These are phyloP conservation scores for Withania somnifera DNA, from an alignment of 305 asterid species.

Conservation along the genomic window DNA sequence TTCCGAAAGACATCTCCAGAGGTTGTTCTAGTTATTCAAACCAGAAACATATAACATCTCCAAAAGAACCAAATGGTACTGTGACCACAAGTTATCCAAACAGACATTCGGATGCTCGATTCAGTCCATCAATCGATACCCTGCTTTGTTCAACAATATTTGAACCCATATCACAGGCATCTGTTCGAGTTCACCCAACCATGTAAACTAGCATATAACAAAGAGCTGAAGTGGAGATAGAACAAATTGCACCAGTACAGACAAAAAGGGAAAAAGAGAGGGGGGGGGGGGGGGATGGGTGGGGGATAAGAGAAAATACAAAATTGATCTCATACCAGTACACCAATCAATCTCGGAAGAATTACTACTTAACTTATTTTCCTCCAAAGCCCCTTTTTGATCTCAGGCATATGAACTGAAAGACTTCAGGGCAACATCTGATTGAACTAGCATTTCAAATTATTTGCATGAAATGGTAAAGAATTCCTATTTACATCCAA, in stretches of 20 bases:
- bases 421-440: background rate
- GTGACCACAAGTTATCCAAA: background rate
- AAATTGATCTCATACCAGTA: background rate
- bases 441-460: background rate
- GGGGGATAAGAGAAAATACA: background rate
- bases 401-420: background rate
- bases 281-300: background rate
- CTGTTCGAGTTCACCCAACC: background rate
- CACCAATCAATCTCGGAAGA: background rate
- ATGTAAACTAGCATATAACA: background rate
- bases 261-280: background rate
- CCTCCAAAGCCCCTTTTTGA: background rate
- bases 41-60: background rate
- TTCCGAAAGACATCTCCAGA: background rate
- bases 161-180: background rate
- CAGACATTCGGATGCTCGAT: background rate
- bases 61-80: background rate
- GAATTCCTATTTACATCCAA: conserved; percentile 35
- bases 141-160: background rate
- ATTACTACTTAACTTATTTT: background rate
- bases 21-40: background rate
- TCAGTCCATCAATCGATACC: background rate
- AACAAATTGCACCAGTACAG: background rate
- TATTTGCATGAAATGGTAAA: conserved; percentile 14
- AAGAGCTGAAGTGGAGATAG: background rate